Evolutionary conservation across 129 eudicot genomes (phyloP).

Genomic region (Pulicaria dysenterica): DNA sequence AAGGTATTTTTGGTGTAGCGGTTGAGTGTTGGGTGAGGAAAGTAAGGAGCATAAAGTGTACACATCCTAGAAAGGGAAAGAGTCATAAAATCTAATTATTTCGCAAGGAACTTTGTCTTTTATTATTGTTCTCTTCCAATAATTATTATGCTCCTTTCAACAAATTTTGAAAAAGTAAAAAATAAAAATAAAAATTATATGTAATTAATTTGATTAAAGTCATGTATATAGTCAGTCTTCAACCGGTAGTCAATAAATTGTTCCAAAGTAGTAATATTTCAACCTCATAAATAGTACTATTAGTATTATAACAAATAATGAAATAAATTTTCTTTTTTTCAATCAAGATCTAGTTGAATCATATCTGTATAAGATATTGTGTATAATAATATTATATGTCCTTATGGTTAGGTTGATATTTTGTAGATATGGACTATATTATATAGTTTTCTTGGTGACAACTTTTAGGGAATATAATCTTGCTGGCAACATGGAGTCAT

Average conservation of each 20-base stretch:
- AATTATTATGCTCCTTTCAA: constrained; percentile 19
- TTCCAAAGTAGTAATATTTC: neutral
- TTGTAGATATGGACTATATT: constrained; percentile 33
- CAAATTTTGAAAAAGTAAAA: neutral
- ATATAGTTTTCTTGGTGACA: constrained; percentile 38
- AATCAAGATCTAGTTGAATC: constrained; percentile 9
- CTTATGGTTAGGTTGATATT: constrained; percentile 1
- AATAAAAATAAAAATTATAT: neutral
- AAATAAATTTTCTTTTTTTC: neutral
- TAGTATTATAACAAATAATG: neutral
- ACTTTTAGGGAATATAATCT: constrained; percentile 45
- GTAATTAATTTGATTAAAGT: neutral
- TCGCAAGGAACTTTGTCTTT: constrained; percentile 38
- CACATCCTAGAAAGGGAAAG: constrained; percentile 18
- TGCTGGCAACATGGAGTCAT: constrained; percentile 48
- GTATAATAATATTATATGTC: neutral
- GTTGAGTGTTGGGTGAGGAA: constrained; percentile 45
- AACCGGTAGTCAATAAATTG: too few relatives aligned
- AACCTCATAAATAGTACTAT: constrained; percentile 13
- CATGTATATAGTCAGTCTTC: too few relatives aligned
- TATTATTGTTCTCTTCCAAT: constrained; percentile 32
- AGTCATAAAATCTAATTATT: constrained; percentile 39
- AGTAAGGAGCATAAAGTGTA: constrained; percentile 31
- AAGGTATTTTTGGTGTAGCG: constrained; percentile 24
- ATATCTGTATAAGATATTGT: neutral